A percentile compares a stretch with the other conserved stretches of the same genome.
These are phyloP conservation scores for Alliaria petiolata DNA, from an alignment of 345 rosid species.

Conservation along the genomic window DNA sequence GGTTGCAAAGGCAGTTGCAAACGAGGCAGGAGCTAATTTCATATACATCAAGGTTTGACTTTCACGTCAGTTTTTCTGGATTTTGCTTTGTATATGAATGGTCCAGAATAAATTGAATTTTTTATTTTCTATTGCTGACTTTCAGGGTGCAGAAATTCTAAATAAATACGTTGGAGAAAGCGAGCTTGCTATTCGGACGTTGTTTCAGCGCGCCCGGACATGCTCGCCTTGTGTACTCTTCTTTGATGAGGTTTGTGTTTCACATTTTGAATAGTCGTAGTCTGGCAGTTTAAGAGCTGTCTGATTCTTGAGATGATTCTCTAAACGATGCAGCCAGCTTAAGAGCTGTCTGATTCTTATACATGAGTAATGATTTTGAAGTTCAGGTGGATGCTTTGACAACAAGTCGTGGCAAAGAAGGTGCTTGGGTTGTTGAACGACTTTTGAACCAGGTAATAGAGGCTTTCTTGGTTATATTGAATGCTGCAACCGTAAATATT, in stretches of 20 bases:
- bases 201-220: constrained; percentile 81
- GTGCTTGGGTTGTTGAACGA: constrained; percentile 48
- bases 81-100: constrained; percentile 3
- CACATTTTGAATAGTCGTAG: constrained; percentile 4
- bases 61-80: background rate
- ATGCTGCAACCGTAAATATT: background rate
- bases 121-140: background rate
- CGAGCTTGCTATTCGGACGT: constrained; percentile 76
- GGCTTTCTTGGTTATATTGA: background rate
- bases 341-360: constrained; percentile 6
- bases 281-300: no score
- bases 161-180: constrained; percentile 97
- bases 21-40: constrained; percentile 96
- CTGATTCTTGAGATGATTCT: no score
- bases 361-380: constrained; percentile 14
- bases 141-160: constrained; percentile 88
- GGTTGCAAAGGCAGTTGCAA: constrained; percentile 96
- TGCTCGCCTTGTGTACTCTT: constrained; percentile 88
- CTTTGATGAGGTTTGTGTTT: constrained; percentile 78
- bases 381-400: constrained; percentile 92
- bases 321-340: no score
- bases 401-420: constrained; percentile 86
- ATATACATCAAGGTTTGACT: constrained; percentile 74
- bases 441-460: constrained; percentile 30
- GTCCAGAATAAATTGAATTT: background rate